Percentiles rank a stretch among this genome's conserved stretches.
Evolutionary conservation across 805 yeast species (phyloP).

Genomic region (Starmerella vaccinii): DNA sequence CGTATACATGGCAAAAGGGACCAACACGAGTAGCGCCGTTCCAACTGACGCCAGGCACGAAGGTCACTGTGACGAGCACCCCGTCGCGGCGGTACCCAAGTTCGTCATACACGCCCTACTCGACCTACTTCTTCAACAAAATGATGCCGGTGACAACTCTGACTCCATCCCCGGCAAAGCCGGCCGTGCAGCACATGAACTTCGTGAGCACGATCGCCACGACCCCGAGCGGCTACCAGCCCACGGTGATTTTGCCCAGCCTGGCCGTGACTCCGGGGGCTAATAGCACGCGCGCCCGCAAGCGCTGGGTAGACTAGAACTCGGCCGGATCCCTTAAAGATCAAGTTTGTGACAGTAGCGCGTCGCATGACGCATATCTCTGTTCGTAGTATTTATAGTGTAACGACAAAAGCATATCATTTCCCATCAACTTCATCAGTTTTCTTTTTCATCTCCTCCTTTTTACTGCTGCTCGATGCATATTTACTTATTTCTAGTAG

Average conservation of each 20-base stretch:
- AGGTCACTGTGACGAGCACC: conserved; percentile 45
- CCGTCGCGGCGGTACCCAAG: conserved; percentile 63
- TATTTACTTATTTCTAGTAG: too few species aligned
- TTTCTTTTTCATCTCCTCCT: too few species aligned
- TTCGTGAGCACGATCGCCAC: conserved; percentile 54
- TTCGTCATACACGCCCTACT: conserved; percentile 53
- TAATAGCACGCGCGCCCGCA: neutral
- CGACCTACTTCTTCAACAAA: conserved; percentile 40
- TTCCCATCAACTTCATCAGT: too few species aligned
- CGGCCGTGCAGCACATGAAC: conserved; percentile 52
- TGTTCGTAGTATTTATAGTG: conserved; percentile 1
- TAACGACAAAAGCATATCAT: neutral
- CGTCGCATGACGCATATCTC: neutral
- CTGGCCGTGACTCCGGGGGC: neutral
- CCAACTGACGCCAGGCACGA: conserved; percentile 77
- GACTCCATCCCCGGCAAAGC: conserved; percentile 79
- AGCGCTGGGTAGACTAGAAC: conserved; percentile 22
- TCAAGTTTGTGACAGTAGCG: neutral
- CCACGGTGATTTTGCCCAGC: conserved; percentile 37
- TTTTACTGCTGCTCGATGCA: too few species aligned
- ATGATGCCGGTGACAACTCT: conserved; percentile 44
- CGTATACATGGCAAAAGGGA: conserved; percentile 76
- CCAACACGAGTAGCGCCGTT: conserved; percentile 75
- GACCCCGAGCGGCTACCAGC: conserved; percentile 52
- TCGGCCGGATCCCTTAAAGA: neutral